Percentiles rank a stretch among this genome's conserved stretches.
phyloP scores from a whole-genome alignment of 257 asterid species.

The Eucommia ulmoides region DNA sequence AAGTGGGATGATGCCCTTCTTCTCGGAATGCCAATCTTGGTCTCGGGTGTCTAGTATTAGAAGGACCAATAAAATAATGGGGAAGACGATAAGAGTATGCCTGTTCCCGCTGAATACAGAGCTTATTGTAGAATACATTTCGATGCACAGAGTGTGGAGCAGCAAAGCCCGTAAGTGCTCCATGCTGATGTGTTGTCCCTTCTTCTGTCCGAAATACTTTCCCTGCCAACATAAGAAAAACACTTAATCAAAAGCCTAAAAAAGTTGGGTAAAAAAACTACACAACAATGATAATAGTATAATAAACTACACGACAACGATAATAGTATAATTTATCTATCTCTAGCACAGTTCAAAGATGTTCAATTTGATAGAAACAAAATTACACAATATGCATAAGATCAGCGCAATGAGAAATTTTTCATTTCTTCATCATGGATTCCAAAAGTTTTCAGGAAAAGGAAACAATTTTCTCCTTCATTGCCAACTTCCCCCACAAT shows the following conservation, averaged over 20 bases:
- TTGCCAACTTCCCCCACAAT: too few species aligned
- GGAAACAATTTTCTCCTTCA: too few species aligned
- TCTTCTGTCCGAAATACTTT: constrained; percentile 27
- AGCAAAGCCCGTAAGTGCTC: constrained; percentile 20
- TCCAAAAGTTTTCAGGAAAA: too few species aligned
- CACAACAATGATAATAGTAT: background rate
- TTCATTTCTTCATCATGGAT: background rate
- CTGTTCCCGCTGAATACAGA: constrained; percentile 20
- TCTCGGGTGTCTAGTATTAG: constrained; percentile 16
- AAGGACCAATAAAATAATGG: constrained; percentile 19
- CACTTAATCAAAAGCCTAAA: constrained; percentile 9
- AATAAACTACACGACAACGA: background rate
- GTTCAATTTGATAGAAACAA: too few species aligned
- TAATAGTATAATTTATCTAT: too few species aligned
- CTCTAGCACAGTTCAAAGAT: too few species aligned
- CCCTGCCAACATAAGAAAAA: constrained; percentile 24
- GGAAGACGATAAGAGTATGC: constrained; percentile 16
- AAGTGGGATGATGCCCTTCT: constrained; percentile 20
- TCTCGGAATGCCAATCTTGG: constrained; percentile 15
- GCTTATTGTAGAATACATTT: constrained; percentile 20
- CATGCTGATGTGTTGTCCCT: constrained; percentile 22
- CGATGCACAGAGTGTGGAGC: constrained; percentile 15
- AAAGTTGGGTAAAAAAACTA: background rate
- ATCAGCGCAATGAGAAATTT: background rate
- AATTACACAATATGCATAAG: background rate